Base-by-base conservation (phyloP, 495 filamentous ascomycete species). In the Trichoderma virens region DNA sequence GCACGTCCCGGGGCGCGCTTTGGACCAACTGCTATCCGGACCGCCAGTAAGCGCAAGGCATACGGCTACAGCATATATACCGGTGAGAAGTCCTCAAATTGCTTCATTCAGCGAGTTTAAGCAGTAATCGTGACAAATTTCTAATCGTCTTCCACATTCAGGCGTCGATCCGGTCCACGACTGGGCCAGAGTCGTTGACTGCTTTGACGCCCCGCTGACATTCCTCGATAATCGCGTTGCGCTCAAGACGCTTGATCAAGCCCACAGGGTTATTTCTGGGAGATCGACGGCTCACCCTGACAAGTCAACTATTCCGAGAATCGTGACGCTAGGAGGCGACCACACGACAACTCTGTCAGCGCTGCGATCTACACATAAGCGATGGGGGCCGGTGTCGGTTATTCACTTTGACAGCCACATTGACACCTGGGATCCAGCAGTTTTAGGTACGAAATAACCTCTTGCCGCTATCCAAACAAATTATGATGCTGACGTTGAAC, bases 351-450 rank as follows among this genome's bases (percentile, higher is more conserved):
- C 84, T 7, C 70, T 88, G 0, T 80, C 85, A 1, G 81, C 85
- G 9, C 74, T 88, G 31, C 74, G 90, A 60, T 87, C 86, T 38
- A 83, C 90, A 35, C 85, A 85, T 71, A 80, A 78, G 66, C 82
- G 83, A 16, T 90, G 90, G 73, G 87, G 88, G 0, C 79, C 82
- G 11, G 80, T 90, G 28, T 83, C 82, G 3, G 88, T 90, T 2
- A 84, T 91, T 60, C 88, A 91, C 67, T 90, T 90, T 62, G 88
- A 91, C 65, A 83, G 80, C 31, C 88, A 91, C 70, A 78, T 91
- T 70, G 79, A 96, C 73, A 94, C 91, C 0, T 93, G 90, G 90
- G 84, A 91, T 70, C 91, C 91, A 3, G 79, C 83, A 0, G 73
- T 76, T 27, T 43, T 77, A 27, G 70, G 72, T 74, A 51, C 63